Conservation (phyloP, 1,284 basidiomycete species). For the Trametes pubescens region DNA sequence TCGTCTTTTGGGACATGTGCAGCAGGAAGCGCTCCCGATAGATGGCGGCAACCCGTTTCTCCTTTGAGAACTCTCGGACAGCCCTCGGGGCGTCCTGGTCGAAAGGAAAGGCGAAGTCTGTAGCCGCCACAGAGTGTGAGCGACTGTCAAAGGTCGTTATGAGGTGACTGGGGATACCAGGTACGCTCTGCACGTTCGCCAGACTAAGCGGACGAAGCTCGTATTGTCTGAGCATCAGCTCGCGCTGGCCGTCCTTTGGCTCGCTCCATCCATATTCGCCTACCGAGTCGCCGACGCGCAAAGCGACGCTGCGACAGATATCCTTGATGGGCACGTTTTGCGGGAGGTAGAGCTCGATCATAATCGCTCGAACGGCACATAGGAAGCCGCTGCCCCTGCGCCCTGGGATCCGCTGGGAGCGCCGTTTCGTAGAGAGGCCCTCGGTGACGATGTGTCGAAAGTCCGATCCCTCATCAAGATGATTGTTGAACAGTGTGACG, state of each 20-base stretch:
- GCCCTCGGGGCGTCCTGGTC: neutral
- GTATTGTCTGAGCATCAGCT: slow-evolving; percentile 1
- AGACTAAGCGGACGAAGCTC: neutral
- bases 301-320: neutral
- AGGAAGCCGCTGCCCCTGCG: slow-evolving; percentile 14
- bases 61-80: neutral
- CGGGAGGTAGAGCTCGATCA: neutral
- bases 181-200: neutral
- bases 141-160: neutral
- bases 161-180: neutral
- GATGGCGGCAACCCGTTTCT: slow-evolving; percentile 13
- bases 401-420: slow-evolving; percentile 4
- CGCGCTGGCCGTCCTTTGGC: neutral
- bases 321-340: neutral
- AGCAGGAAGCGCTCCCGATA: slow-evolving; percentile 12
- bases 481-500: slow-evolving; percentile 28
- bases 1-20: slow-evolving; percentile 10
- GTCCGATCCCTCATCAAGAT: slow-evolving; percentile 3
- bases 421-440: slow-evolving; percentile 2
- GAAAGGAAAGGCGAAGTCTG: slow-evolving; percentile 6
- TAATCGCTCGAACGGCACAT: slow-evolving; percentile 8
- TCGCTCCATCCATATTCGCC: slow-evolving; percentile 2
- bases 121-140: neutral
- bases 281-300: slow-evolving; percentile 11
- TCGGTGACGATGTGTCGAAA: slow-evolving; percentile 11